phyloP scores from a whole-genome alignment of 2,329 filamentous ascomycete genomes.

The Madurella fahalii region DNA sequence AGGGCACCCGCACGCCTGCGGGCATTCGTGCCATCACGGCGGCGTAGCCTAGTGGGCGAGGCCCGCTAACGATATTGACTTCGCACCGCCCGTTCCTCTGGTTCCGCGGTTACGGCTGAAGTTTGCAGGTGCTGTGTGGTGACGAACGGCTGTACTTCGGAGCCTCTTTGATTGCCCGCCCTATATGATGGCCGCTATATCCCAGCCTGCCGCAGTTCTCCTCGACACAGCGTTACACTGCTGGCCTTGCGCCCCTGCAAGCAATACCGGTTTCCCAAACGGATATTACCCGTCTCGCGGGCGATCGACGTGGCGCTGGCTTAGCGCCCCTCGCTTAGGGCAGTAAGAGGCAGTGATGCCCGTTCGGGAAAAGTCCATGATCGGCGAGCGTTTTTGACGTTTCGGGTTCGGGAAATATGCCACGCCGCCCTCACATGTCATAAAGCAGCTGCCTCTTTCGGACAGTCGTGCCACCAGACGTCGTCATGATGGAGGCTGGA shows the following conservation, averaged over 20 bases:
- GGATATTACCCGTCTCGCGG: constrained; percentile 26
- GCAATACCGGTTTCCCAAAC: constrained; percentile 26
- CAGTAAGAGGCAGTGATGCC: constrained; percentile 16
- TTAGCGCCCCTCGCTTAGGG: constrained; percentile 28
- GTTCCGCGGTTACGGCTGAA: constrained; percentile 17
- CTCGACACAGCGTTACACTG: constrained; percentile 17
- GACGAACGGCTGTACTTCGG: constrained; percentile 32
- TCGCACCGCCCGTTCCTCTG: not conserved
- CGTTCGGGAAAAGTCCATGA: constrained; percentile 24
- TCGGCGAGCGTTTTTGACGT: constrained; percentile 26
- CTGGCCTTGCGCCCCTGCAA: constrained; percentile 17
- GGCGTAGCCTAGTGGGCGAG: not conserved
- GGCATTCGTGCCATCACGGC: not conserved
- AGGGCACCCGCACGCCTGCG: too few species aligned
- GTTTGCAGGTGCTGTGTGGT: constrained; percentile 16
- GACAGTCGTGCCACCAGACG: constrained; percentile 8
- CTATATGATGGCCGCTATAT: constrained; percentile 27
- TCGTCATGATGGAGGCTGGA: constrained; percentile 17
- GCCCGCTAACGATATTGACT: not conserved
- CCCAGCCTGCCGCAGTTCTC: constrained; percentile 1
- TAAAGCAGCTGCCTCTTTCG: constrained; percentile 26
- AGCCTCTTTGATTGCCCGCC: constrained; percentile 29
- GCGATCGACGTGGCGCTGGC: constrained; percentile 29
- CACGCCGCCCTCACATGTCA: constrained; percentile 22
- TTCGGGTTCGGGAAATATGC: constrained; percentile 28